Percentiles rank a stretch among this genome's conserved stretches.
These are phyloP conservation scores for Cryphonectria parasitica DNA, from an alignment of 2,329 filamentous ascomycete species.

Conservation along the genomic window DNA sequence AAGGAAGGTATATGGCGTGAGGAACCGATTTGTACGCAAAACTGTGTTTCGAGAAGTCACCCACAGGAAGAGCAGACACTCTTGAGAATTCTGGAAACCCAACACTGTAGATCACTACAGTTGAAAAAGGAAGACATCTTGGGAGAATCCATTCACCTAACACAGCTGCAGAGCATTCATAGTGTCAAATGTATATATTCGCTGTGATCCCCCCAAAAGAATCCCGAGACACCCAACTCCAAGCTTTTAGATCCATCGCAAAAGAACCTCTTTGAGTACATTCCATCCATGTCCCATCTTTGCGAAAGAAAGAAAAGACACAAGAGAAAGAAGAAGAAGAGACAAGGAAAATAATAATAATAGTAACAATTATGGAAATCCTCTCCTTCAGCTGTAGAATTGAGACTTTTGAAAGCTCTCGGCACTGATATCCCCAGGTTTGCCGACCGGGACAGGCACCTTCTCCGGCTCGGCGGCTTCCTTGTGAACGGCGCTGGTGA, in stretches of 20 bases:
- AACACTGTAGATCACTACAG: neutral
- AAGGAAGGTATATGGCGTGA: neutral
- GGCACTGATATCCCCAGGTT: conserved; percentile 56
- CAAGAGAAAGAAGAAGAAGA: neutral
- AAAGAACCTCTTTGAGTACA: neutral
- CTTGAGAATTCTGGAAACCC: neutral
- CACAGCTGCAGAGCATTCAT: neutral
- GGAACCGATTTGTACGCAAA: neutral
- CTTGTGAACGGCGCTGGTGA: conserved; percentile 32
- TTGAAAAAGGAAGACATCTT: neutral
- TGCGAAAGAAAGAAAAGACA: neutral
- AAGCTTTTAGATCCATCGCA: conserved; percentile 25
- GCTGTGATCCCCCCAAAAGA: neutral
- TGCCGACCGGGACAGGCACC: conserved; percentile 40
- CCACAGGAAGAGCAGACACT: neutral
- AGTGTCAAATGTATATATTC: neutral
- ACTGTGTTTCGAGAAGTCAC: neutral
- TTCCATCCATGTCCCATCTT: neutral
- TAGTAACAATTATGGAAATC: neutral
- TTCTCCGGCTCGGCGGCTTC: conserved; percentile 41
- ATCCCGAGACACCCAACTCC: conserved; percentile 28
- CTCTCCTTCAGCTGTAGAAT: conserved; percentile 54
- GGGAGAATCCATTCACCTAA: neutral
- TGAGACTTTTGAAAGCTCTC: conserved; percentile 63
- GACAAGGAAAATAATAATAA: neutral